Conservation (phyloP, 2,329 filamentous ascomycete species). For the Orbilia quercus region DNA sequence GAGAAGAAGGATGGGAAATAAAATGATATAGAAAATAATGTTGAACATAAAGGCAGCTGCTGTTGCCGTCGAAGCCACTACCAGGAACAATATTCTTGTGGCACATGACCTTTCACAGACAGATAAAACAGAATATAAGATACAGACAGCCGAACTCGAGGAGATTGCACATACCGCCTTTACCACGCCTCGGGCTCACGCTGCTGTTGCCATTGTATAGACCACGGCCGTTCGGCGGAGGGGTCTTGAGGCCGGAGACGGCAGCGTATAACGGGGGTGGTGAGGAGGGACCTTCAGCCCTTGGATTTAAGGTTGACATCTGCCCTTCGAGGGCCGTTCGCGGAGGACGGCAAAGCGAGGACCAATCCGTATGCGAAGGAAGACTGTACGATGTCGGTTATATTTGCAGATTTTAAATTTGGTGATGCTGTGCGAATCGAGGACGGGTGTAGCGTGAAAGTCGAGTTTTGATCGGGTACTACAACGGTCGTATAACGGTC, state of each 20-base stretch:
- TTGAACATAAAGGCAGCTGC: too few relatives aligned
- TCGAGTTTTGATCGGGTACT: too few relatives aligned
- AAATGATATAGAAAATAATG: too few relatives aligned
- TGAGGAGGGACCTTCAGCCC: constrained; percentile 56
- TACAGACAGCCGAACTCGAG: too few relatives aligned
- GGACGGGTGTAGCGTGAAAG: too few relatives aligned
- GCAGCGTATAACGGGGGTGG: constrained; percentile 53
- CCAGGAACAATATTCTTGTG: constrained; percentile 17
- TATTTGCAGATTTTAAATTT: too few relatives aligned
- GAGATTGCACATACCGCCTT: constrained; percentile 53
- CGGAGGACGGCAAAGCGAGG: constrained; percentile 53
- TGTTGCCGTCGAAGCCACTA: too few relatives aligned
- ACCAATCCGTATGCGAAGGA: too few relatives aligned
- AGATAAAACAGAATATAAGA: too few relatives aligned
- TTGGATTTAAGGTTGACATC: constrained; percentile 53
- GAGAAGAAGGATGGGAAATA: neutral
- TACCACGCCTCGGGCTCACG: constrained; percentile 50
- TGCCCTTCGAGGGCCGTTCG: constrained; percentile 55
- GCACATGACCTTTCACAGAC: too few relatives aligned
- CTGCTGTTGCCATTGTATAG: constrained; percentile 54
- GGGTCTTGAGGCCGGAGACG: constrained; percentile 54
- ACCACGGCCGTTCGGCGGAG: constrained; percentile 52
- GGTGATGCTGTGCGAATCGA: too few relatives aligned
- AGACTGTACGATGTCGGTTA: too few relatives aligned
- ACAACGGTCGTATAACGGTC: neutral